Evolutionary conservation across 768 basidiomycete genomes (phyloP).

Genomic region (Leucocoprinus leucothites): DNA sequence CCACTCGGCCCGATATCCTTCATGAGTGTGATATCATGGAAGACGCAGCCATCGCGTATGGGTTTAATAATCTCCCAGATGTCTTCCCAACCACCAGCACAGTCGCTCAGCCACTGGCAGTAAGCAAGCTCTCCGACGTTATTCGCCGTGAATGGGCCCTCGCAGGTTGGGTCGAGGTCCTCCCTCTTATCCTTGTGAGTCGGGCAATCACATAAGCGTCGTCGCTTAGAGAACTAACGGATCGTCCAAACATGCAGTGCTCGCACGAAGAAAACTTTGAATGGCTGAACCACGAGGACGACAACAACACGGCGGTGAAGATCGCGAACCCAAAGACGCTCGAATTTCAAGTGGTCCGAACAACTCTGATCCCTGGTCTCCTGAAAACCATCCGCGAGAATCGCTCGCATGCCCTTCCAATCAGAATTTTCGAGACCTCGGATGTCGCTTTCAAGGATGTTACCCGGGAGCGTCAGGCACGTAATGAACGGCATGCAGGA

Average conservation of each 20-base stretch:
- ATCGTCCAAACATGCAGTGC: slow-evolving; percentile 55
- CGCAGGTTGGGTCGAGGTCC: slow-evolving; percentile 94
- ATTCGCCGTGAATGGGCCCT: slow-evolving; percentile 89
- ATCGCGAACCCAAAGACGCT: slow-evolving; percentile 97
- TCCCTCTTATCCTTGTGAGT: slow-evolving; percentile 89
- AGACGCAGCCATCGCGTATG: slow-evolving; percentile 96
- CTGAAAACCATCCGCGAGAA: slow-evolving; percentile 98
- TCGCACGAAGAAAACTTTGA: slow-evolving; percentile 98
- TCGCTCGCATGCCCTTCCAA: slow-evolving; percentile 86
- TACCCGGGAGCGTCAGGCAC: slow-evolving; percentile 73
- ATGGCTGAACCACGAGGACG: slow-evolving; percentile 85
- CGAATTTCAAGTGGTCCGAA: slow-evolving; percentile 97
- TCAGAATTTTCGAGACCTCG: slow-evolving; percentile 91
- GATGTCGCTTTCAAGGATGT: slow-evolving; percentile 91
- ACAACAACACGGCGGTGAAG: slow-evolving; percentile 76
- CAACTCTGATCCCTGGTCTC: slow-evolving; percentile 91
- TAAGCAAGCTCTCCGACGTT: slow-evolving; percentile 88
- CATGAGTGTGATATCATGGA: slow-evolving; percentile 99
- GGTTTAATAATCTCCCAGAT: slow-evolving; percentile 94
- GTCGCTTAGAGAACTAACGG: neutral
- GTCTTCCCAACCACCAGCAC: slow-evolving; percentile 93
- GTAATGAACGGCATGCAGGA: slow-evolving; percentile 85
- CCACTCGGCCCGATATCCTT: slow-evolving; percentile 97
- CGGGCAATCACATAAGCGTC: neutral
- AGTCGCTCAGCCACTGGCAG: slow-evolving; percentile 86